Conservation (phyloP, 2,329 filamentous ascomycete genomes). For the Penicillium expansum region DNA sequence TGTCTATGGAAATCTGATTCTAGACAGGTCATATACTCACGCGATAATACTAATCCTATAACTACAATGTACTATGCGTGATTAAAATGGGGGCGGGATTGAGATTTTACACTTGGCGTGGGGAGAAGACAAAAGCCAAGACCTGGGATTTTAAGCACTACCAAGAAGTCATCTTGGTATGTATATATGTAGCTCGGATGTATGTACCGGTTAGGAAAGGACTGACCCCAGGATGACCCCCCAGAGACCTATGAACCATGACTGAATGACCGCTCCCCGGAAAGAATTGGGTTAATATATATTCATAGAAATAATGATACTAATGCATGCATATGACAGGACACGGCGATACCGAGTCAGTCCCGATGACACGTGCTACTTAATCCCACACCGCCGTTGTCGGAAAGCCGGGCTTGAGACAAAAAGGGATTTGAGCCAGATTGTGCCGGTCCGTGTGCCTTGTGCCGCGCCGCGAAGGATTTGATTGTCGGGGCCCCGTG, state of each 20-base stretch:
- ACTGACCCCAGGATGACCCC: too few relatives aligned
- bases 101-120: neutral
- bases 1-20: neutral
- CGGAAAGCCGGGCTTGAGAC: neutral
- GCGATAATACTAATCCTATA: neutral
- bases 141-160: neutral
- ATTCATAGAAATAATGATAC: neutral
- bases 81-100: neutral
- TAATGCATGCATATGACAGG: neutral
- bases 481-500: constrained; percentile 12
- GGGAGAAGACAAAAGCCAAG: neutral
- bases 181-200: neutral
- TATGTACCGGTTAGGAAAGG: neutral
- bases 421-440: neutral
- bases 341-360: neutral
- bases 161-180: neutral
- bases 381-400: neutral
- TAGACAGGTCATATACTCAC: neutral
- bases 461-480: neutral
- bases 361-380: neutral
- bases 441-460: constrained; percentile 2
- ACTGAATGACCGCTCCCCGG: neutral
- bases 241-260: neutral
- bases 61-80: neutral
- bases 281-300: neutral